Conservation (phyloP, 495 filamentous ascomycete genomes). For the Daldinia vernicosa region DNA sequence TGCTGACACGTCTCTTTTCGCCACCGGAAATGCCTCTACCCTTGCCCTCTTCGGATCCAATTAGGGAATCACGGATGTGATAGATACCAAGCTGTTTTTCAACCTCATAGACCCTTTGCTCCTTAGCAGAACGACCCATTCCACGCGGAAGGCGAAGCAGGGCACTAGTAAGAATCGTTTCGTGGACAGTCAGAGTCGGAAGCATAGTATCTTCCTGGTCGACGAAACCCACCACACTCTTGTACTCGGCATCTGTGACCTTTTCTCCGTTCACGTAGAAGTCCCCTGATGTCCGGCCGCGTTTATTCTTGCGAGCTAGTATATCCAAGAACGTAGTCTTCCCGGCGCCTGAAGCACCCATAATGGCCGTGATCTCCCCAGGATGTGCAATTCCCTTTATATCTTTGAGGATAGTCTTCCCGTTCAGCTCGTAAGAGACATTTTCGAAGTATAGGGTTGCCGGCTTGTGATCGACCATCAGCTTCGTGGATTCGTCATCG, state of each 20-base stretch:
- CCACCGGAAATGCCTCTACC: constrained; percentile 96
- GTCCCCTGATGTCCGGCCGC: constrained; percentile 77
- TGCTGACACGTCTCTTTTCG: constrained; percentile 94
- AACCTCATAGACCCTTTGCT: constrained; percentile 89
- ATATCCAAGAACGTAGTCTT: constrained; percentile 99
- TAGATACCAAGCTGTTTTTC: constrained; percentile 94
- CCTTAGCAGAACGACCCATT: constrained; percentile 86
- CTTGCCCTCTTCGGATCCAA: constrained; percentile 96
- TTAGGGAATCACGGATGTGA: constrained; percentile 89
- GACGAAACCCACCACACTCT: constrained; percentile 92
- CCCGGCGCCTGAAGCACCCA: constrained; percentile 96
- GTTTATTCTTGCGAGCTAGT: constrained; percentile 96
- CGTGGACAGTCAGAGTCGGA: constrained; percentile 94
- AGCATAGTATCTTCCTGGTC: constrained; percentile 99
- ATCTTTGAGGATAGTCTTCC: constrained; percentile 82
- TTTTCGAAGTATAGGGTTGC: constrained; percentile 89
- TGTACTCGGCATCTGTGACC: constrained; percentile 84
- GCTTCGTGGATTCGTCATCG: constrained; percentile 85
- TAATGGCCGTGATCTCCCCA: constrained; percentile 94
- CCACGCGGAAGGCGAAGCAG: constrained; percentile 87
- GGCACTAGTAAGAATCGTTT: constrained; percentile 95
- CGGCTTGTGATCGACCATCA: constrained; percentile 90
- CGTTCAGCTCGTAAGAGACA: constrained; percentile 85
- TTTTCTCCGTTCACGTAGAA: constrained; percentile 96
- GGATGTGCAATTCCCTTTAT: constrained; percentile 87